Conservation (phyloP, 148 eudicot genomes). For the Chenopodium berlandieri region DNA sequence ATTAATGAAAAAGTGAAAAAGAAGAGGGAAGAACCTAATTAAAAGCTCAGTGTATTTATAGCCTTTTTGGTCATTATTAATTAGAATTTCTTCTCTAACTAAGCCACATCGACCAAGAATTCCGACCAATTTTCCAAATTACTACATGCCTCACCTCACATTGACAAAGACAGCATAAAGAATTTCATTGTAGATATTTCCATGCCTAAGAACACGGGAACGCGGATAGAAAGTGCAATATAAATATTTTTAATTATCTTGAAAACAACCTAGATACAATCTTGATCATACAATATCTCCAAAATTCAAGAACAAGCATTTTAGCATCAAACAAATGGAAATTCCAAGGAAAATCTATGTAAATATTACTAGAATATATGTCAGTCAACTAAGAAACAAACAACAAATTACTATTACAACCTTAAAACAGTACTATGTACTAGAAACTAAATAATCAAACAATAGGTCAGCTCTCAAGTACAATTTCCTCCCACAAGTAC, state of each 20-base stretch:
- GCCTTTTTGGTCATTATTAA: slow-evolving; percentile 6
- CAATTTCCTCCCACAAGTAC: slow-evolving; percentile 17
- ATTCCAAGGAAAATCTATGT: slow-evolving; percentile 7
- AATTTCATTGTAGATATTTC: slow-evolving; percentile 14
- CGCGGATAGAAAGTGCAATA: neutral
- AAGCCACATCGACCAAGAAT: slow-evolving; percentile 5
- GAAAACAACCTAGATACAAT: neutral
- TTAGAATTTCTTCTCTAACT: slow-evolving; percentile 17
- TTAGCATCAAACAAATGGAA: slow-evolving; percentile 2
- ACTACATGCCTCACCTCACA: slow-evolving; percentile 23
- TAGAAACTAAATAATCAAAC: neutral
- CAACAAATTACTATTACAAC: neutral
- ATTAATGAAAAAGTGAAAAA: slow-evolving; percentile 6
- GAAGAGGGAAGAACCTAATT: neutral
- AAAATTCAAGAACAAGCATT: neutral
- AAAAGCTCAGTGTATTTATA: neutral
- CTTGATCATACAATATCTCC: neutral
- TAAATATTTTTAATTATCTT: neutral
- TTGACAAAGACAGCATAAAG: slow-evolving; percentile 28
- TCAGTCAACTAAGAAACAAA: slow-evolving; percentile 19
- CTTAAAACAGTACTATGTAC: neutral
- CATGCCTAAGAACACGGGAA: slow-evolving; percentile 1
- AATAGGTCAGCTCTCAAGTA: slow-evolving; percentile 10
- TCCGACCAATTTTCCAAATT: slow-evolving; percentile 9
- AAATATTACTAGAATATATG: neutral